phyloP scores from a whole-genome alignment of 2,329 filamentous ascomycete species.

The Calonectria hongkongensis region DNA sequence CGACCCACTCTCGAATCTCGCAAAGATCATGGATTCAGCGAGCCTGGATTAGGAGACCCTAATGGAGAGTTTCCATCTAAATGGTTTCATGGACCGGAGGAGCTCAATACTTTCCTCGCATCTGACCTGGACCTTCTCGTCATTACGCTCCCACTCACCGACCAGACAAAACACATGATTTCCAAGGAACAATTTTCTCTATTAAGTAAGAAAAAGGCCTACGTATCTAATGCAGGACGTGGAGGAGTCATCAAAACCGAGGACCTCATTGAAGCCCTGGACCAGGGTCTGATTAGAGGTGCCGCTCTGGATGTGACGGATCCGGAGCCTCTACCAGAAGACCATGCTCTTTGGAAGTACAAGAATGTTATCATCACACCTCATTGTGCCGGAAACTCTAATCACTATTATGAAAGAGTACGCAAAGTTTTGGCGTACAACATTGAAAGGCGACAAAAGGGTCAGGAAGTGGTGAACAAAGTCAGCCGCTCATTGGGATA shows the following conservation, averaged over 20 bases:
- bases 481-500: background rate
- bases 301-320: constrained; percentile 84
- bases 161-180: constrained; percentile 33
- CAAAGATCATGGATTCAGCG: constrained; percentile 75
- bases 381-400: constrained; percentile 54
- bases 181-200: constrained; percentile 29
- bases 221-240: constrained; percentile 28
- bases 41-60: constrained; percentile 75
- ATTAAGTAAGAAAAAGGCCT: constrained; percentile 30
- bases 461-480: background rate
- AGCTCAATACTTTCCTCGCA: constrained; percentile 63
- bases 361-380: constrained; percentile 48
- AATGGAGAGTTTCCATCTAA: constrained; percentile 62
- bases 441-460: background rate
- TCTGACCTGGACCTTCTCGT: constrained; percentile 66
- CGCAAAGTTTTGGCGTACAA: constrained; percentile 6
- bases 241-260: constrained; percentile 9
- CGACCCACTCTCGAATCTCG: constrained; percentile 75
- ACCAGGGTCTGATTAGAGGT: constrained; percentile 61
- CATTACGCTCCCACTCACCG: constrained; percentile 22
- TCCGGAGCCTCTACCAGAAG: constrained; percentile 78
- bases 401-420: constrained; percentile 7
- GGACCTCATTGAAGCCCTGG: constrained; percentile 22
- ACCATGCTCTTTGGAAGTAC: constrained; percentile 23
- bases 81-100: constrained; percentile 64